Base-by-base conservation (phyloP, 2,329 filamentous ascomycete genomes). In the Atkinsonella texensis region DNA sequence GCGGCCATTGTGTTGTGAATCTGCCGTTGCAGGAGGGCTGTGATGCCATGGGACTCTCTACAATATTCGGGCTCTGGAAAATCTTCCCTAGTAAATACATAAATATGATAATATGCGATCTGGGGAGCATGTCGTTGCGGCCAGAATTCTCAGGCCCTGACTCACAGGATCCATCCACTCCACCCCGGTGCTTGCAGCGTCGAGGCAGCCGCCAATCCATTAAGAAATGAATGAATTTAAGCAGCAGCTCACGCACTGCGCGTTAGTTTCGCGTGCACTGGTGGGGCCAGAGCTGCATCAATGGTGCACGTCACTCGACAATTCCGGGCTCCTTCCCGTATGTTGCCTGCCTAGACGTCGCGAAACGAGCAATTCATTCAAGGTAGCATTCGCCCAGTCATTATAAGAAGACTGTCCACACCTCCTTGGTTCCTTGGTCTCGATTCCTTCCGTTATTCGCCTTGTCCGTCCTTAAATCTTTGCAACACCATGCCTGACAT, bases 401-500 rank as follows among this genome's bases (percentile, higher is more conserved):
- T 49, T 51, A 56, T 60, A 56, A 60, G 53, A 58, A 62, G 54
- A 53, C 49, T 35, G 38, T 33, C 13, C 23, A 48, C 53, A 38
- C 43, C 31, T 45, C 38, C 51, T 40, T 48, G 13, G n/a, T n/a
- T n/a, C n/a, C n/a, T n/a, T n/a, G n/a, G n/a, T 20, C 42, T 43
- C 18, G 31, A 51, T 41, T 13, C 15, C 55, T 17, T 13, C 17
- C 49, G 44, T 44, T 32, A 50, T 48, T 52, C 49, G 35, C 11
- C 40, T 13, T 52, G 52, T 39, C 43, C 31, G 53, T 31, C 32
- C 49, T 53, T 43, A 33, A 23, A 44, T 33, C 5, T 33, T 8
- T 20, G 17, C 13, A 3, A 23, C 51, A 55, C 54, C 55, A 95
- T 95, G 89, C 81, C 89, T 56, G 91, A 97, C 69, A 97, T 96